Evolutionary conservation across 1,284 basidiomycete species (phyloP), one percentile per base, ranked within the genome.

Genomic region (Fomitiporia mediterranea): DNA sequence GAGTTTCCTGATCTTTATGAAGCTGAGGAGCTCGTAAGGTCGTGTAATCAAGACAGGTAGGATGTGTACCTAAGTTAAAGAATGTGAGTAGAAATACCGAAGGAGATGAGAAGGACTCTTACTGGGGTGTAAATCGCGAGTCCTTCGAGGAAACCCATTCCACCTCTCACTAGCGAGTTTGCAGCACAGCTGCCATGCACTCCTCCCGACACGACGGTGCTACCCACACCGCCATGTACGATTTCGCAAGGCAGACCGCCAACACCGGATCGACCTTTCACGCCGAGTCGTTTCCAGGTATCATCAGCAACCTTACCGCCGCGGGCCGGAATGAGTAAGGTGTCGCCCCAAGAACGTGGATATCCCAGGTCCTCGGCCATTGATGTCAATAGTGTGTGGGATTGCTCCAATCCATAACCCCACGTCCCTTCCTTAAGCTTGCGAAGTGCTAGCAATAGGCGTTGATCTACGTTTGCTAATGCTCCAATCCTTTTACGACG

Each of bases 241-340:
- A 89, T 63, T 63, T 89, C 82, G 63, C 87, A 91, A 2, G 88
- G 88, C 7, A 90, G 61, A 1, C 87, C 87, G 3, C 85, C 88
- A 2, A 85, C 63, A 8, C 78, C 76, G 3, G 64, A 43, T 51
- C 87, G 68, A 23, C 72, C 76, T 2, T 63, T 65, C 1, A 89
- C 75, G 0, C 78, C 79, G 6, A 90, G 64, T 9, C 60, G 58
- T 50, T 76, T 72, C 87, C 86, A 90, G 2, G 65, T 65, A 2
- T 67, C 65, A 57, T 75, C 70, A 2, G 85, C 82, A 2, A 64
- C 19, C 13, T 67, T 52, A 5, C 83, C 83, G 2, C 86, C 86
- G 60, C 75, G 79, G 0, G 82, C 77, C 21, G 87, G 86, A 9
- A 90, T 66, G 6, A 70, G 57, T 2, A 60, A 58, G 4, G 83